Evolutionary conservation across 441 rosid species (phyloP).

Genomic region (Metrosideros polymorpha): DNA sequence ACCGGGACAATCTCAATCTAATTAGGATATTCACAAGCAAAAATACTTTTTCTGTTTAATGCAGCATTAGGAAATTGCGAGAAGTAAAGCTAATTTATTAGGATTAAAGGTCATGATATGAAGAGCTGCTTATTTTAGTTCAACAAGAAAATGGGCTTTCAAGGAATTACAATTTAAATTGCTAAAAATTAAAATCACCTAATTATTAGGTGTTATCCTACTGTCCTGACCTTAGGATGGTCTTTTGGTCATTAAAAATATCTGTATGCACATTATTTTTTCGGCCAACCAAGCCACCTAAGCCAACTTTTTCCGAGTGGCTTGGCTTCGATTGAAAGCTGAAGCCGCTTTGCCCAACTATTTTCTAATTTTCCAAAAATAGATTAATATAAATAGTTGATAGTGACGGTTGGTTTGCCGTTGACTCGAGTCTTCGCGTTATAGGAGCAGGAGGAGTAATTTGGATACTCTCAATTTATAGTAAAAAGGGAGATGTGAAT

Average conservation of each 20-base stretch:
- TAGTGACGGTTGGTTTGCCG: not conserved
- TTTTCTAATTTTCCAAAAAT: not conserved
- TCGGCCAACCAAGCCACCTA: not conserved
- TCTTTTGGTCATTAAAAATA: not conserved
- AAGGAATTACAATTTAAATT: not conserved
- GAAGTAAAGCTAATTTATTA: not conserved
- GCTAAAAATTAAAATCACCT: not conserved
- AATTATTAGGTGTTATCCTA: not conserved
- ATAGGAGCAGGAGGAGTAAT: not conserved
- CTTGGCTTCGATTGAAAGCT: not conserved
- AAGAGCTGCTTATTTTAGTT: not conserved
- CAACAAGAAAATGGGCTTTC: not conserved
- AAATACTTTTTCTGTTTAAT: not conserved
- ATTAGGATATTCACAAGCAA: not conserved
- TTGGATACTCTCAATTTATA: not conserved
- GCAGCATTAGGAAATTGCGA: fast-evolving
- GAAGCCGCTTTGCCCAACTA: not conserved
- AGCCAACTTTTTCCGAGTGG: not conserved
- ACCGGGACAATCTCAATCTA: fast-evolving
- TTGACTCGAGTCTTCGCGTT: not conserved
- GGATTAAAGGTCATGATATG: not conserved
- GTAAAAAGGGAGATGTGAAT: not conserved
- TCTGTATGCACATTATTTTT: not conserved
- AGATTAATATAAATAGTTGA: not conserved
- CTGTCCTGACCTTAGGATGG: not conserved